phyloP scores from a whole-genome alignment of 176 grass and related monocot species.

The Oryza punctata region DNA sequence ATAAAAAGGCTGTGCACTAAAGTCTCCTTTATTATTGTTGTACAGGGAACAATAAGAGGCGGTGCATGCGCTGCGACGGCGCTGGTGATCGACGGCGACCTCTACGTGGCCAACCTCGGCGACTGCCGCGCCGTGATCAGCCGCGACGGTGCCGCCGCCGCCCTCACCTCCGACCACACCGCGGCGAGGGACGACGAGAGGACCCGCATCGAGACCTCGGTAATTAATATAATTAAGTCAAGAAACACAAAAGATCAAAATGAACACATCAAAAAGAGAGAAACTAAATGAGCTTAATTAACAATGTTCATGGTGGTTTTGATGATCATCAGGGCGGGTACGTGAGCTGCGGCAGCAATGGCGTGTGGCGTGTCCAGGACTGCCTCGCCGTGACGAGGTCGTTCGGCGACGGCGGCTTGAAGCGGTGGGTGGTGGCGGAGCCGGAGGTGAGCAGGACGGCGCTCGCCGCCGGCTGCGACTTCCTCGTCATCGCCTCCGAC shows the following conservation, averaged over 20 bases:
- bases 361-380: slow-evolving; percentile 80
- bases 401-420: slow-evolving; percentile 54
- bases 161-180: slow-evolving; percentile 67
- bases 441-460: slow-evolving; percentile 34
- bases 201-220: slow-evolving; percentile 62
- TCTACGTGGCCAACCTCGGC: slow-evolving; percentile 75
- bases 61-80: slow-evolving; percentile 75
- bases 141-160: slow-evolving; percentile 27
- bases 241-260: not conserved
- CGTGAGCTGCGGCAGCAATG: slow-evolving; percentile 54
- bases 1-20: not conserved
- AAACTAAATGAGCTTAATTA: not conserved
- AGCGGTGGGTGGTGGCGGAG: slow-evolving; percentile 59
- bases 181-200: slow-evolving; percentile 58
- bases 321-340: slow-evolving; percentile 57
- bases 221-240: slow-evolving; percentile 14
- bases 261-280: no score
- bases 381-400: slow-evolving; percentile 69
- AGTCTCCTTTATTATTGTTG: not conserved
- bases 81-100: slow-evolving; percentile 53
- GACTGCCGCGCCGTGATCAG: slow-evolving; percentile 79
- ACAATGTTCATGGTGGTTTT: not conserved
- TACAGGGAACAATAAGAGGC: slow-evolving; percentile 58
- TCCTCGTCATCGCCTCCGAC: slow-evolving; percentile 85
- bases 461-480: slow-evolving; percentile 51